Conservation (phyloP, 1,139 yeast genomes). For the Suhomyces maxii region DNA sequence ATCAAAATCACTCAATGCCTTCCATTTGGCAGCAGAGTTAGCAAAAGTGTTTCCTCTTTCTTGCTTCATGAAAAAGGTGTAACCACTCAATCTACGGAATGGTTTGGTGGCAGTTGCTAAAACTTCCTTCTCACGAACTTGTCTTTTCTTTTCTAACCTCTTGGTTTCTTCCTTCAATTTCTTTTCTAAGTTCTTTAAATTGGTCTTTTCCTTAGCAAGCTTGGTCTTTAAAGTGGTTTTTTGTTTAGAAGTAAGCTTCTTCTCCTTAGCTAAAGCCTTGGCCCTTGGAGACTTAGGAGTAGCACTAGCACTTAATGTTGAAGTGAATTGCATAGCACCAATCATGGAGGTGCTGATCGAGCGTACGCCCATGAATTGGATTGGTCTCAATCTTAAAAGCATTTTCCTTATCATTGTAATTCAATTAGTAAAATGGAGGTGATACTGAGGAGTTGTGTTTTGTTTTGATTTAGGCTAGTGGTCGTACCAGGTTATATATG, state of each 20-base stretch:
- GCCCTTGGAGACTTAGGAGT: constrained; percentile 2
- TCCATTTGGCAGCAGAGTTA: constrained; percentile 27
- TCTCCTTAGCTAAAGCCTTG: constrained; percentile 6
- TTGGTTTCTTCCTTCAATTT: constrained; percentile 20
- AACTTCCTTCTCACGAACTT: constrained; percentile 17
- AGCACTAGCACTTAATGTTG: constrained; percentile 4
- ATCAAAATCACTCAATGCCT: constrained; percentile 26
- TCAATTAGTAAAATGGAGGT: not conserved
- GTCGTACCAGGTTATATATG: constrained; percentile 3
- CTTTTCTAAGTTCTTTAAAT: constrained; percentile 20
- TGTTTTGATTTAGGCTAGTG: constrained; percentile 4
- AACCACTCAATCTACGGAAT: constrained; percentile 28
- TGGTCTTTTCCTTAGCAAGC: constrained; percentile 27
- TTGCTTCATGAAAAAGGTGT: constrained; percentile 31
- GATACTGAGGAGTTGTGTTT: not conserved
- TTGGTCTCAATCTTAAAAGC: constrained; percentile 2
- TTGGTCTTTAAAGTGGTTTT: constrained; percentile 14
- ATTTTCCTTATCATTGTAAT: constrained; percentile 1
- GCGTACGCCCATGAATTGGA: constrained; percentile 1
- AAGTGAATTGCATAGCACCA: constrained; percentile 1
- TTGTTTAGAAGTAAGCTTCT: constrained; percentile 13
- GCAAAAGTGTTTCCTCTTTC: constrained; percentile 17
- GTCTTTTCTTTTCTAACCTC: constrained; percentile 15
- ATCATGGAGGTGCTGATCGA: constrained; percentile 2
- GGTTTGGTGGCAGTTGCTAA: constrained; percentile 29